Conservation (phyloP, 495 filamentous ascomycete species). For the Penicillium paradoxum region DNA sequence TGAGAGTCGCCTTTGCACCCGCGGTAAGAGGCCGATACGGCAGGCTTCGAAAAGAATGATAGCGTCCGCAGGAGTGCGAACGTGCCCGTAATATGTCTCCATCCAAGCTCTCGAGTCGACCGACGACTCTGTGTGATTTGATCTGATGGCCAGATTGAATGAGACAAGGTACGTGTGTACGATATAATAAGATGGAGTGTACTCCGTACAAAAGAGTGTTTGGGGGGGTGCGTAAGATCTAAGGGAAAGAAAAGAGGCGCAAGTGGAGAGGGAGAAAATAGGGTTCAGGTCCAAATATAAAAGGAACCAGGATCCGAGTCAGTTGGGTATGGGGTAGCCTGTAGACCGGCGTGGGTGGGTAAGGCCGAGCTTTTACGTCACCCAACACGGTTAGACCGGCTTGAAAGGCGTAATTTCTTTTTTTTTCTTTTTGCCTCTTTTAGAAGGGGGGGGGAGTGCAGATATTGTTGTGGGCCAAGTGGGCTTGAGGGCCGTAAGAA, state of each 20-base stretch:
- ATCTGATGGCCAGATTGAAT: conserved; percentile 26
- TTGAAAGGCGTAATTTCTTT: conserved; percentile 9
- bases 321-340: conserved; percentile 29
- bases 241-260: conserved; percentile 7
- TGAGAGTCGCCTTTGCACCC: conserved; percentile 87
- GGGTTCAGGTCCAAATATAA: conserved; percentile 21
- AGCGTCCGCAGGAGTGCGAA: conserved; percentile 88
- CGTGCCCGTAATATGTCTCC: conserved; percentile 94
- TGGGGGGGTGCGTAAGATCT: neutral
- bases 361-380: conserved; percentile 30
- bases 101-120: conserved; percentile 48
- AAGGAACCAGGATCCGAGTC: conserved; percentile 21
- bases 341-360: conserved; percentile 17
- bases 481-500: conserved; percentile 20
- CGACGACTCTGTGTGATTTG: conserved; percentile 24
- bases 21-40: conserved; percentile 78
- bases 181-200: no score
- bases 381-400: conserved; percentile 22
- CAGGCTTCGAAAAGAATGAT: conserved; percentile 98
- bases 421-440: conserved; percentile 9
- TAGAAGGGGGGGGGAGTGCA: conserved; percentile 17
- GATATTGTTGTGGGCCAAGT: conserved; percentile 26
- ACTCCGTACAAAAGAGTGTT: no score
- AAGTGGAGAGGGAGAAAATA: conserved; percentile 18
- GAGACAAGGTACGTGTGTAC: neutral